Evolutionary conservation across 2,329 filamentous ascomycete species (phyloP).

Genomic region (Fusarium falciforme): DNA sequence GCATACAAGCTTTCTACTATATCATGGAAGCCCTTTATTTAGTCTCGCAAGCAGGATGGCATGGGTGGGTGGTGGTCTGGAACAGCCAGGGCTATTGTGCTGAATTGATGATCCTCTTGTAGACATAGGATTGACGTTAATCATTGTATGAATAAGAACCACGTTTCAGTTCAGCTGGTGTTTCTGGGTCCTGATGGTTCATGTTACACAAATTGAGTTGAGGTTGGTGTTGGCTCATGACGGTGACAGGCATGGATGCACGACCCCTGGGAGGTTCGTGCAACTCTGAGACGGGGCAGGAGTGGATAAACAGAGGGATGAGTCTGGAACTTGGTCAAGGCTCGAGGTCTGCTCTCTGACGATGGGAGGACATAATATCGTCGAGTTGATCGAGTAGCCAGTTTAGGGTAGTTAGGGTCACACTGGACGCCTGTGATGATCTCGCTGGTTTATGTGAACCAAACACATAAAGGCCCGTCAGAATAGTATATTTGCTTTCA

Average conservation of each 20-base stretch:
- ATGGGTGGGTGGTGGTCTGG: slow-evolving; percentile 14
- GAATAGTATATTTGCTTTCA: not conserved
- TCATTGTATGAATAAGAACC: slow-evolving; percentile 44
- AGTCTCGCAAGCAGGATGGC: slow-evolving; percentile 5
- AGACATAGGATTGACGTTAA: slow-evolving; percentile 40
- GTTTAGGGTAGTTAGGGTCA: not conserved
- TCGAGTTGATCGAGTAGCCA: not conserved
- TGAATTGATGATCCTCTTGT: slow-evolving; percentile 20
- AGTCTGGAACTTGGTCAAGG: not conserved
- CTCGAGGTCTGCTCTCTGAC: not conserved
- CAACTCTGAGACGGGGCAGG: not conserved
- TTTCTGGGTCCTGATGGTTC: not conserved
- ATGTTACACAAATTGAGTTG: not conserved
- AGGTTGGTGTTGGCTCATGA: not conserved
- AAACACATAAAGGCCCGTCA: not conserved
- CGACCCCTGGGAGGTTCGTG: not conserved
- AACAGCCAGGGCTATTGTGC: slow-evolving; percentile 9
- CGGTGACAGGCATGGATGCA: not conserved
- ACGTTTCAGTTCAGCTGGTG: slow-evolving; percentile 24
- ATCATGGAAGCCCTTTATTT: slow-evolving; percentile 29
- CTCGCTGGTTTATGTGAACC: not conserved
- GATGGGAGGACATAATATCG: not conserved
- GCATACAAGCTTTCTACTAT: slow-evolving; percentile 34
- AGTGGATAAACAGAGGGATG: not conserved
- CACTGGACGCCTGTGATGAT: not conserved